Evolutionary conservation across 352 stramenopile species (phyloP).

Genomic region (Pilasporangium apinafurcum): DNA sequence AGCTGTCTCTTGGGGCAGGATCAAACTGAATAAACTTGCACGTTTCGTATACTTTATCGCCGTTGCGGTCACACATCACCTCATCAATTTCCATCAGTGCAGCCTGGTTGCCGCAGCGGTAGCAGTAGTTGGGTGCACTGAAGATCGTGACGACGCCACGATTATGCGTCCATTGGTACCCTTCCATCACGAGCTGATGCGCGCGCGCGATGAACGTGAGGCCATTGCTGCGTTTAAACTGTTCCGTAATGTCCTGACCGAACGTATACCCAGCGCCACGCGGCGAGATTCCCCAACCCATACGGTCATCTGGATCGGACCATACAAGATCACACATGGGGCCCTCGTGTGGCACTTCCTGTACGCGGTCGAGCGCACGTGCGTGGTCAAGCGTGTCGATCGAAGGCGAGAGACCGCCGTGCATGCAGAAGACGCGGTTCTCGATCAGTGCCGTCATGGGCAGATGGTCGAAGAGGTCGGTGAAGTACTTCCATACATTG

Average conservation of each 20-base stretch:
- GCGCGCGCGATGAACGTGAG: constrained; percentile 84
- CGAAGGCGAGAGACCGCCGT: constrained; percentile 82
- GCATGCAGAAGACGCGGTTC: constrained; percentile 88
- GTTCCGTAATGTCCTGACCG: constrained; percentile 82
- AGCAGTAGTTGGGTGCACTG: constrained; percentile 93
- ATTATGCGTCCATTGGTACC: constrained; percentile 92
- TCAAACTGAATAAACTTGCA: constrained; percentile 93
- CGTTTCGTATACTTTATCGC: constrained; percentile 88
- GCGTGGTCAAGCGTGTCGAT: constrained; percentile 87
- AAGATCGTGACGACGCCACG: constrained; percentile 91
- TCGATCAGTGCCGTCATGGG: constrained; percentile 87
- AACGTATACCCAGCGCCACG: constrained; percentile 86
- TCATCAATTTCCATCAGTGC: constrained; percentile 94
- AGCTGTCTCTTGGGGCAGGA: constrained; percentile 84
- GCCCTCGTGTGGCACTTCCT: constrained; percentile 84
- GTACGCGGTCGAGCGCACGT: constrained; percentile 73
- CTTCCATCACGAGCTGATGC: constrained; percentile 92
- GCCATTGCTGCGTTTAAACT: constrained; percentile 88
- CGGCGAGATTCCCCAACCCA: constrained; percentile 82
- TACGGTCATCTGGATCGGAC: constrained; percentile 86
- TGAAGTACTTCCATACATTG: constrained; percentile 91
- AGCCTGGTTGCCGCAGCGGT: constrained; percentile 94
- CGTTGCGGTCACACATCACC: constrained; percentile 81
- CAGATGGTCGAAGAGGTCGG: constrained; percentile 85
- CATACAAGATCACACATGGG: constrained; percentile 88